Percentiles rank a stretch among this genome's conserved stretches.
These are phyloP conservation scores for Lasiodiplodia gonubiensis DNA, from an alignment of 2,329 filamentous ascomycete species.

Conservation along the genomic window DNA sequence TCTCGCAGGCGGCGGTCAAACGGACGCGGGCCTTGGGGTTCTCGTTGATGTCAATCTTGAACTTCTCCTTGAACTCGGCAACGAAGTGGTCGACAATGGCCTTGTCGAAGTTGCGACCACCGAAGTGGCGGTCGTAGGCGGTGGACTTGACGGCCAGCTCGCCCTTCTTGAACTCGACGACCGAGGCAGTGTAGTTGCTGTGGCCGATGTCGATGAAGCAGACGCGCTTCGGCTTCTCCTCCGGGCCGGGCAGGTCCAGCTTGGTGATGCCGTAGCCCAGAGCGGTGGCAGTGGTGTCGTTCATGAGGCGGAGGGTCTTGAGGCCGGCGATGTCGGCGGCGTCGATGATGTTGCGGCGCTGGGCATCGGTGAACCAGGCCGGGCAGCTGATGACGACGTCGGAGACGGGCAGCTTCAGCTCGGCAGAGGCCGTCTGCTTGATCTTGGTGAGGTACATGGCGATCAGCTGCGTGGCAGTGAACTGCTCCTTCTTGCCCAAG, in stretches of 20 bases:
- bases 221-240: conserved; percentile 91
- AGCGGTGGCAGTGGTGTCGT: conserved; percentile 95
- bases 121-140: conserved; percentile 92
- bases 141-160: conserved; percentile 94
- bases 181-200: conserved; percentile 91
- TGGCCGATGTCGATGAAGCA: conserved; percentile 94
- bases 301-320: conserved; percentile 92
- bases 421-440: conserved; percentile 82
- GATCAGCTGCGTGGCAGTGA: conserved; percentile 90
- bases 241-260: conserved; percentile 82
- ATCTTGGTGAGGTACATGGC: conserved; percentile 97
- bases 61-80: conserved; percentile 95
- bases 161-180: conserved; percentile 97
- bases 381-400: conserved; percentile 95
- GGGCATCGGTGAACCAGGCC: conserved; percentile 94
- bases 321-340: conserved; percentile 92
- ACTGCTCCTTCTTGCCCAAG: conserved; percentile 91
- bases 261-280: conserved; percentile 98
- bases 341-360: conserved; percentile 87
- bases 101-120: conserved; percentile 96
- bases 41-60: conserved; percentile 92
- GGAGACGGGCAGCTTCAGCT: conserved; percentile 88
- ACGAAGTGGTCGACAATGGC: conserved; percentile 93
- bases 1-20: conserved; percentile 87
- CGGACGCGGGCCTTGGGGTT: conserved; percentile 90